phyloP scores from a whole-genome alignment of 2,329 filamentous ascomycete genomes.

The Sclerotinia spermophila region DNA sequence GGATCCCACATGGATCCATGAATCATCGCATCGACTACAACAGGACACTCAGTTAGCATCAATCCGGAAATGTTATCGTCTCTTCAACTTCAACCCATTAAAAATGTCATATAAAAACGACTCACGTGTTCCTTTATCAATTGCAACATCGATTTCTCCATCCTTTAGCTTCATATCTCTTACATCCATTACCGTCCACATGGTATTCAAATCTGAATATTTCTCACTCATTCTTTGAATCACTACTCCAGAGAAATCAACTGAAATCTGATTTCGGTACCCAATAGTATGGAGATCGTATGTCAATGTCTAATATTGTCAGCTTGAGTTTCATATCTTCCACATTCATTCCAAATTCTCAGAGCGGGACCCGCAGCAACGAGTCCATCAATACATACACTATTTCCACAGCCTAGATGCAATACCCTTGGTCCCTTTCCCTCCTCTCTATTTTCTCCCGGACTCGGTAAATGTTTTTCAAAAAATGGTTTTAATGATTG shows the following conservation, averaged over 20 bases:
- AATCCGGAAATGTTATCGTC: neutral
- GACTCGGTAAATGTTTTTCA: slow-evolving; percentile 41
- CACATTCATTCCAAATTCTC: neutral
- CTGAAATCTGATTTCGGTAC: slow-evolving; percentile 51
- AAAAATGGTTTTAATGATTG: slow-evolving; percentile 48
- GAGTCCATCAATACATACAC: slow-evolving; percentile 40
- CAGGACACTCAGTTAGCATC: neutral
- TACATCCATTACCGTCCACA: slow-evolving; percentile 50
- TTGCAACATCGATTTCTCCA: slow-evolving; percentile 50
- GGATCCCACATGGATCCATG: slow-evolving; percentile 49
- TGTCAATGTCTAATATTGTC: slow-evolving; percentile 46
- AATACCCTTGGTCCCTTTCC: slow-evolving; percentile 44
- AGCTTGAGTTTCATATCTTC: slow-evolving; percentile 14
- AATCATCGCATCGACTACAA: slow-evolving; percentile 46
- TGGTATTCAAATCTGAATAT: slow-evolving; percentile 37
- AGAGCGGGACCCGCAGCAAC: neutral
- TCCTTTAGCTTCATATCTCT: slow-evolving; percentile 47
- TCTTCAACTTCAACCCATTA: neutral
- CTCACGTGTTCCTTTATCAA: slow-evolving; percentile 50
- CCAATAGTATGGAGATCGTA: slow-evolving; percentile 45
- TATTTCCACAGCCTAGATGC: slow-evolving; percentile 56
- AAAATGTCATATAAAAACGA: neutral
- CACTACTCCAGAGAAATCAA: slow-evolving; percentile 54
- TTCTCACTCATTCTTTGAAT: slow-evolving; percentile 50
- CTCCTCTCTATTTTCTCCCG: slow-evolving; percentile 31